phyloP scores from a whole-genome alignment of 2,329 filamentous ascomycete genomes.

The Penicillium sumatraense region DNA sequence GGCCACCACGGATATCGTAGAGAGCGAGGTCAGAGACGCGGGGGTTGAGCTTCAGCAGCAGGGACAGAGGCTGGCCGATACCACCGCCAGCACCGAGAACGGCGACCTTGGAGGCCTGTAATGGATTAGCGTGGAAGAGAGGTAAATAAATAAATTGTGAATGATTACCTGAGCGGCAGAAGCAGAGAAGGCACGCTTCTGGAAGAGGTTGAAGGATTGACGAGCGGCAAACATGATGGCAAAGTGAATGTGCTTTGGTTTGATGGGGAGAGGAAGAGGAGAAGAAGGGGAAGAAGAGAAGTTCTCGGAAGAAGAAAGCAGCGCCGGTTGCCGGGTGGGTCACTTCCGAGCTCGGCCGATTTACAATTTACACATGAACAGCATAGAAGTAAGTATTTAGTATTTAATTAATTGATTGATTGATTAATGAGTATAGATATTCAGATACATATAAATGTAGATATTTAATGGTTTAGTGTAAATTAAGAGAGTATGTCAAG shows the following conservation, averaged over 20 bases:
- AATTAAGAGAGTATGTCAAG: no score
- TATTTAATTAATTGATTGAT: no score
- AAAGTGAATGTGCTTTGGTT: slow-evolving; percentile 28
- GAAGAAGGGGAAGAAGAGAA: slow-evolving; percentile 17
- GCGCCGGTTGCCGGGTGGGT: slow-evolving; percentile 14
- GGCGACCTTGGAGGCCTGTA: slow-evolving; percentile 91
- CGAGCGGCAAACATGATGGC: slow-evolving; percentile 79
- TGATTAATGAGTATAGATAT: no score
- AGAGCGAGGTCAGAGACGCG: slow-evolving; percentile 91
- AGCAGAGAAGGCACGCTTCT: slow-evolving; percentile 80
- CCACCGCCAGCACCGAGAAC: slow-evolving; percentile 96
- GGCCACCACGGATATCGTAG: slow-evolving; percentile 94
- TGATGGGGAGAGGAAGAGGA: slow-evolving; percentile 26
- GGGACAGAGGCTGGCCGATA: slow-evolving; percentile 96
- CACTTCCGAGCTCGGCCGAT: slow-evolving; percentile 27
- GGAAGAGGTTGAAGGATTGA: slow-evolving; percentile 59
- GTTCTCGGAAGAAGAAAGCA: background rate
- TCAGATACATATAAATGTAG: no score
- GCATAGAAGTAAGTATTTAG: no score
- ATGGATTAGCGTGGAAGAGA: slow-evolving; percentile 17
- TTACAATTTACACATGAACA: no score
- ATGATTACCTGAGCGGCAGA: slow-evolving; percentile 72
- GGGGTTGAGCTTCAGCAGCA: slow-evolving; percentile 98
- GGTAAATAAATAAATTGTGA: slow-evolving; percentile 11
- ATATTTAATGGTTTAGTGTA: no score